phyloP scores from a whole-genome alignment of 1,139 yeast genomes.

The Blastobotrys arbuscula region DNA sequence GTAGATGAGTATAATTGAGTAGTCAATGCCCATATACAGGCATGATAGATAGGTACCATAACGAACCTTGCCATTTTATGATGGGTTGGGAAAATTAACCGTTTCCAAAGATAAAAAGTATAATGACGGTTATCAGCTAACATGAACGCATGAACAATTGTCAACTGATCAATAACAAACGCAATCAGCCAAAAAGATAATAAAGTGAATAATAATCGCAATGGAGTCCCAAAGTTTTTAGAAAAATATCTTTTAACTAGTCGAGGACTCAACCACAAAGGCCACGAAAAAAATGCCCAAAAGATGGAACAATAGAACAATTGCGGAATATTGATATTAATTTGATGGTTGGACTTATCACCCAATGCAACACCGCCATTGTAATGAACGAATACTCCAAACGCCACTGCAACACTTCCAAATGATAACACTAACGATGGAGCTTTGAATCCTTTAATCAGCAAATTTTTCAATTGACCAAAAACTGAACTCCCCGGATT shows the following conservation, averaged over 20 bases:
- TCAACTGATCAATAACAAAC: conserved; percentile 50
- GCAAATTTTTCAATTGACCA: conserved; percentile 2
- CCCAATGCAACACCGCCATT: conserved; percentile 83
- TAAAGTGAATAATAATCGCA: conserved; percentile 24
- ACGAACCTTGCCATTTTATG: conserved; percentile 26
- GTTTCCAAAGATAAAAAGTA: conserved; percentile 77
- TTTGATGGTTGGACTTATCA: conserved; percentile 78
- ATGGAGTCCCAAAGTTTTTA: conserved; percentile 27
- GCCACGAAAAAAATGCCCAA: conserved; percentile 57
- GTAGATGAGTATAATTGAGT: conserved; percentile 24
- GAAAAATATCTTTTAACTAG: conserved; percentile 27
- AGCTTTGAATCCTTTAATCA: background rate
- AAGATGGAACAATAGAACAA: conserved; percentile 70
- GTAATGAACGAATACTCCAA: conserved; percentile 49
- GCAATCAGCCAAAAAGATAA: conserved; percentile 37
- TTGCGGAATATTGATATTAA: conserved; percentile 72
- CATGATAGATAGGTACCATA: conserved; percentile 68
- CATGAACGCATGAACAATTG: conserved; percentile 82
- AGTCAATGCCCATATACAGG: conserved; percentile 44
- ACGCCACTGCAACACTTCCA: conserved; percentile 45
- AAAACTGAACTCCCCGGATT: background rate
- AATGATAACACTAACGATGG: conserved; percentile 42
- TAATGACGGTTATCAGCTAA: conserved; percentile 93
- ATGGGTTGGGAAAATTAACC: conserved; percentile 35
- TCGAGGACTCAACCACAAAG: conserved; percentile 34